Conservation (phyloP, 352 stramenopile species). For the Phytophthora cryptogea region DNA sequence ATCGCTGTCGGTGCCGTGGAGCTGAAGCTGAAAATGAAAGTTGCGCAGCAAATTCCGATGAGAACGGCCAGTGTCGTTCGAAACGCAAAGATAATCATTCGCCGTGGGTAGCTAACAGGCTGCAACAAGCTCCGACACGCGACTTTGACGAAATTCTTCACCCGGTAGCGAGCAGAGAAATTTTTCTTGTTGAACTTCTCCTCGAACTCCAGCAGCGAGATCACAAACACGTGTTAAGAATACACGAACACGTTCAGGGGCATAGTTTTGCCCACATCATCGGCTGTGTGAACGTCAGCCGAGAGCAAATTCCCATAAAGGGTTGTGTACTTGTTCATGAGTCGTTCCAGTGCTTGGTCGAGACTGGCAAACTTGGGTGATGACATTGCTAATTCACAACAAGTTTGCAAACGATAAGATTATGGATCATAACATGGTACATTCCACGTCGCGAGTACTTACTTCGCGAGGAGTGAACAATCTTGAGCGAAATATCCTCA, state of each 20-base stretch:
- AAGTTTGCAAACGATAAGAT: constrained; percentile 7
- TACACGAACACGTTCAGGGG: constrained; percentile 83
- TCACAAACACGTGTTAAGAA: constrained; percentile 73
- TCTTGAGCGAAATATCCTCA: constrained; percentile 61
- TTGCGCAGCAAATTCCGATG: constrained; percentile 63
- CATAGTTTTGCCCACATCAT: constrained; percentile 71
- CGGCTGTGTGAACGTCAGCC: constrained; percentile 42
- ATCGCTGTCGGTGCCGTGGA: constrained; percentile 69
- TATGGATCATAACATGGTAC: neutral
- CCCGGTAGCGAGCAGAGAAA: constrained; percentile 53
- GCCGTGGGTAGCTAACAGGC: constrained; percentile 47
- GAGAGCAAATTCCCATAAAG: constrained; percentile 57
- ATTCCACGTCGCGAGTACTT: constrained; percentile 2
- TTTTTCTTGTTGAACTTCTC: constrained; percentile 75
- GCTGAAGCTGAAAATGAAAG: constrained; percentile 77
- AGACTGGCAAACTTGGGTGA: constrained; percentile 55
- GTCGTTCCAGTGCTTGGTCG: constrained; percentile 50
- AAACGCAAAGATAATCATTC: constrained; percentile 58
- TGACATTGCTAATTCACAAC: constrained; percentile 33
- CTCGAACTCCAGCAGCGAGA: constrained; percentile 71
- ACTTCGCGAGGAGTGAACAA: constrained; percentile 34
- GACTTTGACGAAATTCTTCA: constrained; percentile 63
- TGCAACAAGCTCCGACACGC: constrained; percentile 40
- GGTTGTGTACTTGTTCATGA: constrained; percentile 63
- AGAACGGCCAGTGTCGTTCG: constrained; percentile 67